Evolutionary conservation across 352 stramenopile genomes (phyloP).

Genomic region (Phytopythium chamaehyphon): DNA sequence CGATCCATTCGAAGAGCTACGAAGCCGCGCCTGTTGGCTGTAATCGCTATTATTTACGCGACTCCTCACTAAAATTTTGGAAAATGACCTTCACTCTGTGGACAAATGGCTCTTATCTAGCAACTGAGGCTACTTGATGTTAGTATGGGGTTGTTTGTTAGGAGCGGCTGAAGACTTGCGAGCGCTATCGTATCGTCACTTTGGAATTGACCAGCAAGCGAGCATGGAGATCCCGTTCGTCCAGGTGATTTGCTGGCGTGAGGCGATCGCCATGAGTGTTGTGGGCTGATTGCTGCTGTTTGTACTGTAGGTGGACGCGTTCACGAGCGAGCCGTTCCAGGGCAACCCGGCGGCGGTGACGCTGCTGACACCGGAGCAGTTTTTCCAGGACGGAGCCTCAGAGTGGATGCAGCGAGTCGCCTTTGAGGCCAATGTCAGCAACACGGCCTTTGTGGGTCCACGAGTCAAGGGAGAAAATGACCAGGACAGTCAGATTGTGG

Average conservation of each 20-base stretch:
- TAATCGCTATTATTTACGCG: too few relatives aligned
- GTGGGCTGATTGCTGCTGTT: too few relatives aligned
- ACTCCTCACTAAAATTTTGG: too few relatives aligned
- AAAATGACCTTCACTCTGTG: too few relatives aligned
- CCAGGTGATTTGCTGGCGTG: too few relatives aligned
- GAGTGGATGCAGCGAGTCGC: constrained; percentile 79
- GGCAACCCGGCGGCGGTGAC: constrained; percentile 92
- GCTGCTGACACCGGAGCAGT: constrained; percentile 34
- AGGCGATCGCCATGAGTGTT: too few relatives aligned
- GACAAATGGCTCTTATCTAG: too few relatives aligned
- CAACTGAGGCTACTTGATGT: too few relatives aligned
- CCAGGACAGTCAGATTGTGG: constrained; percentile 7
- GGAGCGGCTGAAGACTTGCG: too few relatives aligned
- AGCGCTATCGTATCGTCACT: too few relatives aligned
- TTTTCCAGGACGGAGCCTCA: constrained; percentile 17
- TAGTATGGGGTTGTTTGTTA: too few relatives aligned
- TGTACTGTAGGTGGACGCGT: constrained; percentile 70
- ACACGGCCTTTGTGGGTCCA: constrained; percentile 87
- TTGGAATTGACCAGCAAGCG: not conserved
- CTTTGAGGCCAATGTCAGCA: constrained; percentile 90
- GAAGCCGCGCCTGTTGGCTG: constrained; percentile 4
- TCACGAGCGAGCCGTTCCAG: constrained; percentile 54
- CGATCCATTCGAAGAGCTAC: constrained; percentile 1
- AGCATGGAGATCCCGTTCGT: too few relatives aligned
- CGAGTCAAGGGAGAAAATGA: constrained; percentile 6